Base-by-base conservation (phyloP, 2,329 filamentous ascomycete species). In the Seiridium unicorne region DNA sequence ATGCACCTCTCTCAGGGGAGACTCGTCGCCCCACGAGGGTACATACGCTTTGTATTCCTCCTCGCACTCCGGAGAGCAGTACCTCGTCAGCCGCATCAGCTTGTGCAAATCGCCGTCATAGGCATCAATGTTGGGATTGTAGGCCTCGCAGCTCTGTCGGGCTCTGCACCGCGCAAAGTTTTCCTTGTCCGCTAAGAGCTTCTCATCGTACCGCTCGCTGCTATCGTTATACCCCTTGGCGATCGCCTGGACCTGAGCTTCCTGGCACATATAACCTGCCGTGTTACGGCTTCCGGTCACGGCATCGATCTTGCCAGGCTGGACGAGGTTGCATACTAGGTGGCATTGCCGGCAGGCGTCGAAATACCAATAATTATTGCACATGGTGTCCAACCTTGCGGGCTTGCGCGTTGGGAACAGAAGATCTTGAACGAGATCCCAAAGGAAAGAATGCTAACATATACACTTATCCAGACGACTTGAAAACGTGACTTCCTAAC, bases 271-370 rank as follows among this genome's bases (percentile, higher is more conserved):
- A 31, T 34, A 59, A 11, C 57, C 57, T 11, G 51, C 32, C 6
- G 44, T 59, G 36, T 59, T 59, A 3, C 34, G 40, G n/a, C 9
- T 18, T 10, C 51, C 51, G 5, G 51, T 44, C 7, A 1, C 3
- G n/a, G 34, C 4, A 18, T 51, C 49, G 10, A n/a, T 38, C 49
- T 49, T 44, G 48, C 57, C 57, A 7, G 57, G 57, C 36, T 35
- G 6, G 6, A 58, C 38, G 18, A 34, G 35, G n/a, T 51, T 58
- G 48, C 34, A 51, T 6, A 51, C 44, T 9, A 8, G 34, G 26
- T 46, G 18, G n/a, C 57, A 58, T 36, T 42, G 57, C 57, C 49
- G 1, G 57, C 57, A 58, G 26, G 44, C 31, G 36, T 58, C 42
- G 5, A 46, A 44, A 31, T 58, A 51, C 31, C 51, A 51, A 38